Conservation (phyloP, 2,329 filamentous ascomycete species). For the Trichoderma aggressivum region DNA sequence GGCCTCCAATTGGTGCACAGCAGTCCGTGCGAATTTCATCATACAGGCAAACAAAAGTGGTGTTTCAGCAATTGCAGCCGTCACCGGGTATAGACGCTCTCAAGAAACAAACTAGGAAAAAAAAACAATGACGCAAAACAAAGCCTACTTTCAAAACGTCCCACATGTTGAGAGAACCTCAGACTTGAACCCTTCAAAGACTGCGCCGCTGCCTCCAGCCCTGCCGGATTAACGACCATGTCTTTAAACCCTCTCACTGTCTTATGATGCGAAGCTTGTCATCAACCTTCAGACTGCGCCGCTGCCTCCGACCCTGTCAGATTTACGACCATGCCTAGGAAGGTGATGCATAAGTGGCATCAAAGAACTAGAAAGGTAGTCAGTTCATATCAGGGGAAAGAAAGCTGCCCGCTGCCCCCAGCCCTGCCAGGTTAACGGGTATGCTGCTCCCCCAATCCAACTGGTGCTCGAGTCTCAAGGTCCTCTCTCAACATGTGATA, state of each 20-base stretch:
- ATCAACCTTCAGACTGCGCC: not conserved
- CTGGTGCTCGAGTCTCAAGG: not conserved
- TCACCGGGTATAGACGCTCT: not conserved
- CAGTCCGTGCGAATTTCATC: not conserved
- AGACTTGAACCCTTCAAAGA: not conserved
- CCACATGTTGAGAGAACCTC: not conserved
- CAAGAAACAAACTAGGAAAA: not conserved
- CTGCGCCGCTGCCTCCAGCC: not conserved
- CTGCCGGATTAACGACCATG: not conserved
- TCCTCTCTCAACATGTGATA: not conserved
- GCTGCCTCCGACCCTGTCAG: not conserved
- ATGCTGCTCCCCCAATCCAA: not conserved
- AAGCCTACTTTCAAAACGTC: not conserved
- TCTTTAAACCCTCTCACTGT: not conserved
- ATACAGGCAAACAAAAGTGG: not conserved
- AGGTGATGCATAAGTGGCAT: not conserved
- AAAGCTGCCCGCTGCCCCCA: not conserved
- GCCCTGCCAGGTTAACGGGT: not conserved
- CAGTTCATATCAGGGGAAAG: not conserved
- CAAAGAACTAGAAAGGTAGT: not conserved
- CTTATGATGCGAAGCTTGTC: not conserved
- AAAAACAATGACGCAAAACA: not conserved
- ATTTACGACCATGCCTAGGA: not conserved
- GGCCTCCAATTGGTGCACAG: not conserved
- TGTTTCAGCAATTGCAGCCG: not conserved